These are phyloP conservation scores for Cyberlindnera euphorbiae DNA, from an alignment of 805 yeast genomes.

Conservation along the genomic window DNA sequence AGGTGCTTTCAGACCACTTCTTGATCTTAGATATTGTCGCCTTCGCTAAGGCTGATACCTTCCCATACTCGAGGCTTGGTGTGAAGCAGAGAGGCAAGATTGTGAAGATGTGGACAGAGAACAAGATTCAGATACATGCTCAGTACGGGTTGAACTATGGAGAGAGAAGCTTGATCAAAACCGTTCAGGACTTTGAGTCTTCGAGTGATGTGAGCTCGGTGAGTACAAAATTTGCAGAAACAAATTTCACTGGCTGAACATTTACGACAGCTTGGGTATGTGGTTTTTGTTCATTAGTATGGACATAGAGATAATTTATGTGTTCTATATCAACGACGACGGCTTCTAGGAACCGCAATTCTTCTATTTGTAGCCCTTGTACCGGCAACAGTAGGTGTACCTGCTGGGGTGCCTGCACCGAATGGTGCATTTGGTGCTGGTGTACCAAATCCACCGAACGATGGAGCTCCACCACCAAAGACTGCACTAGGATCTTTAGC, in stretches of 20 bases:
- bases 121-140: slow-evolving; percentile 37
- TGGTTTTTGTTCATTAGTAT: neutral
- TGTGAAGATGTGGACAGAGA: slow-evolving; percentile 50
- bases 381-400: slow-evolving; percentile 27
- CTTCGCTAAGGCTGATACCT: slow-evolving; percentile 59
- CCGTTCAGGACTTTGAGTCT: slow-evolving; percentile 40
- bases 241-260: neutral
- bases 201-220: slow-evolving; percentile 9
- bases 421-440: slow-evolving; percentile 18
- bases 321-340: too few relatives aligned
- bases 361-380: slow-evolving; percentile 4
- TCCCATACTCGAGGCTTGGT: slow-evolving; percentile 68
- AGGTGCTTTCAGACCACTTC: slow-evolving; percentile 75
- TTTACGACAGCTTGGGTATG: too few relatives aligned
- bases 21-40: slow-evolving; percentile 79
- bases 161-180: slow-evolving; percentile 54
- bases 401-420: slow-evolving; percentile 24
- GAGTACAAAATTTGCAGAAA: slow-evolving; percentile 7
- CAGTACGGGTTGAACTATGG: slow-evolving; percentile 62
- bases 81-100: slow-evolving; percentile 72
- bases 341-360: too few relatives aligned
- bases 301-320: neutral
- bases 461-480: slow-evolving; percentile 15
- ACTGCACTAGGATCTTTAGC: slow-evolving; percentile 8
- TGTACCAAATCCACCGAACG: slow-evolving; percentile 6